phyloP scores from a whole-genome alignment of 108 stramenopile species.

The Schizochytrium sp. region DNA sequence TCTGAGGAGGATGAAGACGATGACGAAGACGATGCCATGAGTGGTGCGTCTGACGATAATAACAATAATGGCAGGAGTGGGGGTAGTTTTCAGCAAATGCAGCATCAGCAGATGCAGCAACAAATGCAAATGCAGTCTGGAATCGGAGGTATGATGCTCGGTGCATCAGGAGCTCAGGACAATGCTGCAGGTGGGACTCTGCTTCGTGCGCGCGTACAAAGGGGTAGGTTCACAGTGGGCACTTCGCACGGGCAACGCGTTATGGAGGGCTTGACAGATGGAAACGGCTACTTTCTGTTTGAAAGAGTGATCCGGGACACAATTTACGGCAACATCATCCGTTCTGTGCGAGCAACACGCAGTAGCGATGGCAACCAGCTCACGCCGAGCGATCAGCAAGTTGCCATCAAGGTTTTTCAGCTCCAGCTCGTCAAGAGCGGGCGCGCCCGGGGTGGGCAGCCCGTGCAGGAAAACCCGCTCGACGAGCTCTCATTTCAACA shows the following conservation, averaged over 20 bases:
- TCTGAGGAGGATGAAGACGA: not conserved
- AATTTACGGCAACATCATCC: constrained; percentile 45
- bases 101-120: not conserved
- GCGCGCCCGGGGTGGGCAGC: constrained; percentile 61
- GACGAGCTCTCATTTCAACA: constrained; percentile 54
- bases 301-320: constrained; percentile 53
- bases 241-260: not conserved
- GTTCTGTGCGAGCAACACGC: not conserved
- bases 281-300: not conserved
- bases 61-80: not conserved
- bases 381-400: not conserved
- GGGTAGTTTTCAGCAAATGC: not conserved
- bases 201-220: not conserved
- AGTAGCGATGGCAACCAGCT: not conserved
- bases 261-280: not conserved
- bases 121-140: not conserved
- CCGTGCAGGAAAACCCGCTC: constrained; percentile 28
- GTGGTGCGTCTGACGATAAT: constrained; percentile 13
- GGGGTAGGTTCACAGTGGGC: not conserved
- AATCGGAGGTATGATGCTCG: not conserved
- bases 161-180: not conserved
- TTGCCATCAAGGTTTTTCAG: constrained; percentile 36
- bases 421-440: not conserved
- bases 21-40: constrained; percentile 38
- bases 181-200: not conserved